phyloP scores from a whole-genome alignment of 495 filamentous ascomycete genomes.

The Aspergillus sparsus region DNA sequence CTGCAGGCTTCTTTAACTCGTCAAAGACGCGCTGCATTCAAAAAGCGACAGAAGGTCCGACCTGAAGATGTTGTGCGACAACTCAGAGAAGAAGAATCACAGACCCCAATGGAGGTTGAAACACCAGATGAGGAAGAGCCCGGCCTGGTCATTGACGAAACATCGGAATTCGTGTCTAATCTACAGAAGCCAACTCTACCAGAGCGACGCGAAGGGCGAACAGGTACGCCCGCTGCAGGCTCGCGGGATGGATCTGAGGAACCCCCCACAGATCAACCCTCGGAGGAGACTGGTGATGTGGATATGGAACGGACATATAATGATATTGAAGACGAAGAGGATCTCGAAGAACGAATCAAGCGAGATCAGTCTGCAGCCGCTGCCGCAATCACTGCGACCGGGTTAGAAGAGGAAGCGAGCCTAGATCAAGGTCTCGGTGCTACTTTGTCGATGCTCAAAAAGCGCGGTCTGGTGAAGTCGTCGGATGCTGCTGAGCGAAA shows the following conservation, averaged over 20 bases:
- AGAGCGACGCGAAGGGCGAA: slow-evolving; percentile 55
- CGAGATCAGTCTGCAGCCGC: slow-evolving; percentile 48
- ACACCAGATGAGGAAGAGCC: slow-evolving; percentile 56
- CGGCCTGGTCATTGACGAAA: slow-evolving; percentile 90
- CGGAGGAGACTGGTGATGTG: slow-evolving; percentile 56
- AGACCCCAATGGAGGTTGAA: slow-evolving; percentile 54
- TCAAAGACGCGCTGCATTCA: slow-evolving; percentile 78
- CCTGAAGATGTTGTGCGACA: slow-evolving; percentile 86
- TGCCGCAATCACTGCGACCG: slow-evolving; percentile 64
- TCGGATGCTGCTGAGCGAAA: slow-evolving; percentile 63
- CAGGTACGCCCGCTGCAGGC: slow-evolving; percentile 39
- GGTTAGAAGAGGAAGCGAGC: slow-evolving; percentile 81
- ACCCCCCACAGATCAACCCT: slow-evolving; percentile 49
- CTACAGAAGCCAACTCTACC: slow-evolving; percentile 68
- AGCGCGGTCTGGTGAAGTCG: slow-evolving; percentile 76
- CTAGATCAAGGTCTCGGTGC: slow-evolving; percentile 77
- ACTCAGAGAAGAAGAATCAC: slow-evolving; percentile 71
- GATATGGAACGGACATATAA: slow-evolving; percentile 63
- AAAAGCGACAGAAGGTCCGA: slow-evolving; percentile 80
- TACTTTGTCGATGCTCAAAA: slow-evolving; percentile 75
- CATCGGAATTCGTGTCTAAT: slow-evolving; percentile 89
- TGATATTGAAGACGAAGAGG: slow-evolving; percentile 58
- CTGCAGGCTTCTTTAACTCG: slow-evolving; percentile 80
- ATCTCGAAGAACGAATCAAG: slow-evolving; percentile 49
- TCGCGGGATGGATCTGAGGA: slow-evolving; percentile 52